Evolutionary conservation across 108 stramenopile genomes (phyloP).

Genomic region (Licmophora abbreviata): DNA sequence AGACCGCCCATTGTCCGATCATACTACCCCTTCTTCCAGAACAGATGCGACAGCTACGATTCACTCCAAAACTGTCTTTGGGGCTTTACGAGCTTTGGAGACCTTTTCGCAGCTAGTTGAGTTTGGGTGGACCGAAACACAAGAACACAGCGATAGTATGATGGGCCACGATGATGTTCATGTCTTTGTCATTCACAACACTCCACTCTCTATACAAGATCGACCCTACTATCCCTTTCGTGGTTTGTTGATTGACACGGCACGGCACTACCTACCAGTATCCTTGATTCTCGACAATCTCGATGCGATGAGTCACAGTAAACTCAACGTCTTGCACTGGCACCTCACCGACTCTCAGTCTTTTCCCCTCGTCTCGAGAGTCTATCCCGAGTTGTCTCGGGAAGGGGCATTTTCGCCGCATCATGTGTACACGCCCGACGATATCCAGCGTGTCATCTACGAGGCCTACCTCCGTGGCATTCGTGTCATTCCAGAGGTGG

Average conservation of each 20-base stretch:
- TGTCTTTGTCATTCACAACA: conserved; percentile 7
- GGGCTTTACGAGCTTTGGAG: conserved; percentile 46
- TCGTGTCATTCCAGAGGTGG: conserved; percentile 61
- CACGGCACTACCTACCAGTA: conserved; percentile 66
- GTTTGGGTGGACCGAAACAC: conserved; percentile 30
- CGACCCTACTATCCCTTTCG: conserved; percentile 56
- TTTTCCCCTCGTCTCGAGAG: conserved; percentile 32
- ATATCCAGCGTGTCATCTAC: conserved; percentile 37
- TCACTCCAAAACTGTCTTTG: conserved; percentile 39
- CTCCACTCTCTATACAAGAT: conserved; percentile 37
- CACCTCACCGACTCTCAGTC: conserved; percentile 55
- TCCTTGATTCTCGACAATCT: conserved; percentile 43
- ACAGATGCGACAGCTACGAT: conserved; percentile 4
- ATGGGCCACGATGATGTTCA: too few relatives aligned
- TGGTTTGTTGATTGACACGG: conserved; percentile 71
- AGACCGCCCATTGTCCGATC: conserved; percentile 7
- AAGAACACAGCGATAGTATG: too few relatives aligned
- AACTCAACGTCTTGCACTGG: conserved; percentile 79
- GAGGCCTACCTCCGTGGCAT: conserved; percentile 50
- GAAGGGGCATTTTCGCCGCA: conserved; percentile 28
- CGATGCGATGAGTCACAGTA: conserved; percentile 54
- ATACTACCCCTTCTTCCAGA: too few relatives aligned
- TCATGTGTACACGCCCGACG: conserved; percentile 25
- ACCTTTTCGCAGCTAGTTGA: conserved; percentile 49
- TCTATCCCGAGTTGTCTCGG: conserved; percentile 31